Conservation (phyloP, 2,329 filamentous ascomycete species). For the Hypoxylon sp. region DNA sequence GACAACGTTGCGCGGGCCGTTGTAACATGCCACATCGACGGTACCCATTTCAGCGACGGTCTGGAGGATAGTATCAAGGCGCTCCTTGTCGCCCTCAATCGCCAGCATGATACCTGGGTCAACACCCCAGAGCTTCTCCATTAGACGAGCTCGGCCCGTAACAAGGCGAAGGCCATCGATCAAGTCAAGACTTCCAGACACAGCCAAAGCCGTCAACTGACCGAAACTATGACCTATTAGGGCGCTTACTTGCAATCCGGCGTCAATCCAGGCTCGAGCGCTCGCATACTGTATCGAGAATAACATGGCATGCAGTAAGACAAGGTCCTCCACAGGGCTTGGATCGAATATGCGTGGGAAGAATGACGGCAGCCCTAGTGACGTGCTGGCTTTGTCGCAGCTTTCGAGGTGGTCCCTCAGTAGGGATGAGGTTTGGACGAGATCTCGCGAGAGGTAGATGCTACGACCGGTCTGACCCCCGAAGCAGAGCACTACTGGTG, state of each 20-base stretch:
- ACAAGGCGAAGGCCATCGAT: slow-evolving; percentile 54
- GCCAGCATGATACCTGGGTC: slow-evolving; percentile 57
- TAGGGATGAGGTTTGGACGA: slow-evolving; percentile 37
- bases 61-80: slow-evolving; percentile 8
- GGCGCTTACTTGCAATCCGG: slow-evolving; percentile 51
- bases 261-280: slow-evolving; percentile 56
- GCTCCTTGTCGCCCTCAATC: slow-evolving; percentile 36
- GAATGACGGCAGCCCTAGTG: slow-evolving; percentile 52
- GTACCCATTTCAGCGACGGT: slow-evolving; percentile 1
- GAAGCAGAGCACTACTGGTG: slow-evolving; percentile 26
- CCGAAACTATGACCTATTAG: slow-evolving; percentile 60
- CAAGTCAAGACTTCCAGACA: slow-evolving; percentile 54
- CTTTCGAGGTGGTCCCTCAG: slow-evolving; percentile 55
- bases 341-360: slow-evolving; percentile 53
- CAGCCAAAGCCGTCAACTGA: slow-evolving; percentile 56
- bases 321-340: slow-evolving; percentile 49
- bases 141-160: slow-evolving; percentile 53
- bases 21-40: slow-evolving; percentile 46
- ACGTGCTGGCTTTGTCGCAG: slow-evolving; percentile 52
- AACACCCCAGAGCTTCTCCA: slow-evolving; percentile 54
- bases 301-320: slow-evolving; percentile 55
- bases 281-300: slow-evolving; percentile 58
- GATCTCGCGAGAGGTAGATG: slow-evolving; percentile 25
- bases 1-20: slow-evolving; percentile 43
- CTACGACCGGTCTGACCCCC: slow-evolving; percentile 29